Base-by-base conservation (phyloP, 2,329 filamentous ascomycete genomes). In the Orbilia oligospora region DNA sequence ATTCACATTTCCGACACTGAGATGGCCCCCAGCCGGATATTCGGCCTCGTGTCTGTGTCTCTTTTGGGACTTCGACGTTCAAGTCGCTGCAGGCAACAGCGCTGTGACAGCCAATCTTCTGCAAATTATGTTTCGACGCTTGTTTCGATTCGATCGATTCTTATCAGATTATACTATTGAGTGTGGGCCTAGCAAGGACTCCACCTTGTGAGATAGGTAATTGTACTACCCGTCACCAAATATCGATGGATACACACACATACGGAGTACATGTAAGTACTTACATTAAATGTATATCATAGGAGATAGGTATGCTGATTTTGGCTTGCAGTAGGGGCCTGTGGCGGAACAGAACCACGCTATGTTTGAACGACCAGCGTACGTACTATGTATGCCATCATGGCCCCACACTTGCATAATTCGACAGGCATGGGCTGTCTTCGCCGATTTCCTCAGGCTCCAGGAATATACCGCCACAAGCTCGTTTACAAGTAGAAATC, bases 121-220 rank as follows among this genome's bases (percentile, higher is more conserved):
- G 33, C 46, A 63, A 49, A 48, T 53, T 44, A 33, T 56, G 71
- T 68, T 75, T 75, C 71, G 63, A 53, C 24, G 44, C 30, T 22
- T 69, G 64, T 76, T 64, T 69, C 71, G 51, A 75, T 55, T 68
- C 71, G 64, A 76, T 69, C 65, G 48, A 65, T 69, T 76, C 71
- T 69, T 76, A 69, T 69, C 64, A 48, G 36, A 24, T 53, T 18
- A n/a, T 41, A n/a, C 24, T 72, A 72, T 72, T 36, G 38, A 18
- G 36, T 65, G 58, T 30, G 44, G 56, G 56, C 36, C 68, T 55
- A 61, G 20, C 41, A 10, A 64, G 68, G 33, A 51, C 18, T 30
- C 58, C 22, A 38, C 46, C 18, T 36, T 18, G 12, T 16, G 6
- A 18, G 30, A n/a, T 36, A 30, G 6, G 16, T 30, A 58, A 20